Percentiles rank a stretch among this genome's conserved stretches.
These are phyloP conservation scores for Xanthoceras sorbifolium DNA, from an alignment of 345 rosid genomes.

Conservation along the genomic window DNA sequence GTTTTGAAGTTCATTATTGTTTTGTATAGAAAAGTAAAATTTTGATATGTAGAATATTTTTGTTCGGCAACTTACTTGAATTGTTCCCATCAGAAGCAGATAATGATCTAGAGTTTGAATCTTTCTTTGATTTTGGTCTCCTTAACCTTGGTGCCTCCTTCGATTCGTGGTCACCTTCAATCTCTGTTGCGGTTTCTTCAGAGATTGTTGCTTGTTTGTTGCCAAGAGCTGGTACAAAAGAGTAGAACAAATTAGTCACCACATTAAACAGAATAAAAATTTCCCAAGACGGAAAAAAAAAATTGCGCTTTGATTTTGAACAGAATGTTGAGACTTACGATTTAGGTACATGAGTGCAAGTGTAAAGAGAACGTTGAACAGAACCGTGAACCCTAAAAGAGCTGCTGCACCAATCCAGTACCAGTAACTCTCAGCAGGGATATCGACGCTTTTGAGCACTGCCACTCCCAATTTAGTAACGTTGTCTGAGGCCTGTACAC, in stretches of 20 bases:
- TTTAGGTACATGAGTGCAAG: conserved; percentile 61
- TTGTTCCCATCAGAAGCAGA: conserved; percentile 45
- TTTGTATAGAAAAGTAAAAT: background rate
- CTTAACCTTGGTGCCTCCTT: conserved; percentile 34
- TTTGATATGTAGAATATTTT: background rate
- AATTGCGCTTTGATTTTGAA: background rate
- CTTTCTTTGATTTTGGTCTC: conserved; percentile 31
- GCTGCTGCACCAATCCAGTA: conserved; percentile 79
- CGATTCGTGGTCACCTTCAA: conserved; percentile 29
- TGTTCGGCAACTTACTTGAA: conserved; percentile 42
- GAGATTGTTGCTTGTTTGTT: conserved; percentile 64
- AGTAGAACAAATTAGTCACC: conserved; percentile 2
- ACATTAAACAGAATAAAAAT: background rate
- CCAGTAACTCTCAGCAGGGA: conserved; percentile 62
- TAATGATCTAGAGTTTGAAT: conserved; percentile 32
- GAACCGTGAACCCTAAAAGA: conserved; percentile 59
- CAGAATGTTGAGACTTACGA: conserved; percentile 45
- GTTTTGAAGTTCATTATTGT: background rate
- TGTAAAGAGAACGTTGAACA: conserved; percentile 78
- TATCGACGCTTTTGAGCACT: conserved; percentile 53
- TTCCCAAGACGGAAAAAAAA: background rate
- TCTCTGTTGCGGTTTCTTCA: conserved; percentile 50
- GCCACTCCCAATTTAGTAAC: conserved; percentile 56
- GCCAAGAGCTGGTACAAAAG: conserved; percentile 52
- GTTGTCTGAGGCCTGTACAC: conserved; percentile 46